These are phyloP conservation scores for Eleusine indica DNA, from an alignment of 176 grass and related monocot genomes.

Conservation along the genomic window DNA sequence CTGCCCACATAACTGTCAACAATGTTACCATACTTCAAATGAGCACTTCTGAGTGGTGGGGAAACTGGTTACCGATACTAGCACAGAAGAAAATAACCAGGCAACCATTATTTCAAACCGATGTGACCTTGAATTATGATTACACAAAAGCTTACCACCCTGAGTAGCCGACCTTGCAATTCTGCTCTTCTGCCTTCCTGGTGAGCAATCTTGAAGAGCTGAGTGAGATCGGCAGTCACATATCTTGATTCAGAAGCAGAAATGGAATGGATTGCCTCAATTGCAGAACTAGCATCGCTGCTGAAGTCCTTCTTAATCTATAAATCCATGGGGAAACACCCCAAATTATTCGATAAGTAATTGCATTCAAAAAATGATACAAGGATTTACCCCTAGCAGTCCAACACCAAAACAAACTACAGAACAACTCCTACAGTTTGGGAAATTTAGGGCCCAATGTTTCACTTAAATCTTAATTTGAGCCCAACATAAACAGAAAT, in stretches of 20 bases:
- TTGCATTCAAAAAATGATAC: background rate
- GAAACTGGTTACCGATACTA: background rate
- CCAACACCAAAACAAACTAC: conserved; percentile 8
- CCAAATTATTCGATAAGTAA: background rate
- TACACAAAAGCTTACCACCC: conserved; percentile 61
- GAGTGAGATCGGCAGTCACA: conserved; percentile 67
- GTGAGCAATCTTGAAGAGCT: conserved; percentile 81
- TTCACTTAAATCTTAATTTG: background rate
- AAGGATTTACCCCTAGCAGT: background rate
- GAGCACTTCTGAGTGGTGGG: background rate
- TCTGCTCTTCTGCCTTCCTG: conserved; percentile 74
- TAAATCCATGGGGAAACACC: conserved; percentile 29
- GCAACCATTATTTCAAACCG: background rate
- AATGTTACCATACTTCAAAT: background rate
- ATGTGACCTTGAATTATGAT: background rate
- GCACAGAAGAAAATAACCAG: background rate
- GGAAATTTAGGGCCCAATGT: too few species aligned
- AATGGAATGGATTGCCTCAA: conserved; percentile 53
- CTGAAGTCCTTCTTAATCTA: conserved; percentile 84
- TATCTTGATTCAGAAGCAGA: conserved; percentile 45
- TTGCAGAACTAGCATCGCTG: conserved; percentile 56
- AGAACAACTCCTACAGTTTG: background rate
- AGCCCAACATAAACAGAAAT: conserved; percentile 11
- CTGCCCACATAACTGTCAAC: background rate
- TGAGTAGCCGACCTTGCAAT: conserved; percentile 68